Conservation (phyloP, 192 early-diverging fungal species). For the Backusella sp. region DNA sequence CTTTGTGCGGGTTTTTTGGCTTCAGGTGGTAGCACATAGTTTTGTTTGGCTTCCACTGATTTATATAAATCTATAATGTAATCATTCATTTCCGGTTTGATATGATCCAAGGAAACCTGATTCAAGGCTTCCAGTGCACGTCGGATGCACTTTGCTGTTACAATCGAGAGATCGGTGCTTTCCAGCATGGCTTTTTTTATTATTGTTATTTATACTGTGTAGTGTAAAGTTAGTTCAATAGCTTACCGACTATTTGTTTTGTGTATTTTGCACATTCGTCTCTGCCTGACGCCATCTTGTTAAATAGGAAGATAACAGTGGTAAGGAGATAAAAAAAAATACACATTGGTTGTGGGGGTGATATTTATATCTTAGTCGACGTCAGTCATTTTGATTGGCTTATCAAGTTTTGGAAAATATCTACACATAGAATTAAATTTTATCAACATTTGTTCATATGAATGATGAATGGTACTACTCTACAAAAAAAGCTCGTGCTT, state of each 20-base stretch:
- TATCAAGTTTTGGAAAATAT: background rate
- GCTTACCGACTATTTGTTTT: background rate
- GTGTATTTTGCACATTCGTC: background rate
- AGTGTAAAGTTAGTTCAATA: background rate
- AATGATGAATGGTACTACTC: too few species aligned
- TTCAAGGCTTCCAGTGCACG: background rate
- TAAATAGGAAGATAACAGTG: background rate
- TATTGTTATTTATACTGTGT: background rate
- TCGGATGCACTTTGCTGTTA: conserved; percentile 2
- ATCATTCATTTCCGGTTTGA: conserved; percentile 1
- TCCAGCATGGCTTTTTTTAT: background rate
- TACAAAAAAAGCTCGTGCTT: too few species aligned
- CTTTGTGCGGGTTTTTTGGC: background rate
- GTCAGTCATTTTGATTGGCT: background rate
- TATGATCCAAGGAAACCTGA: background rate
- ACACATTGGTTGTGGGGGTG: too few species aligned
- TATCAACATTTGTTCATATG: too few species aligned
- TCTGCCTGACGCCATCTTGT: background rate
- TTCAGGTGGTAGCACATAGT: background rate
- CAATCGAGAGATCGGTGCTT: background rate
- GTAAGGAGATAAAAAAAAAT: background rate
- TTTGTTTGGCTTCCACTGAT: background rate
- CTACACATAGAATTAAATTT: background rate
- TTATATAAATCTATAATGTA: background rate
- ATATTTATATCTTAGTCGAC: background rate